phyloP scores from a whole-genome alignment of 192 early-diverging fungal genomes.

The Funneliformis mosseae region DNA sequence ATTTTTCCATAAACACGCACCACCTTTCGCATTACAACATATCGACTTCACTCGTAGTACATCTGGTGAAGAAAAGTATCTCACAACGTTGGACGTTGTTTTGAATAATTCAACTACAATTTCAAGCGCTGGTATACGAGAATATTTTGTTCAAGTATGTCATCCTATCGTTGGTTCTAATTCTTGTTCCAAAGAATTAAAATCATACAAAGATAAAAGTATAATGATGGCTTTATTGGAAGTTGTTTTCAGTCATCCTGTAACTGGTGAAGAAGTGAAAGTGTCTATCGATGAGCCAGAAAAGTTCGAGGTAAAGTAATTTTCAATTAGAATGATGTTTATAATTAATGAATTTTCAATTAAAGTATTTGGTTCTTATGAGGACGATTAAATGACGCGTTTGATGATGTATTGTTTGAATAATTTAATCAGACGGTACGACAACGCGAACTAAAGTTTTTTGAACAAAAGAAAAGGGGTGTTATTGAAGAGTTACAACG shows the following conservation, averaged over 20 bases:
- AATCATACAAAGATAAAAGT: constrained; percentile 11
- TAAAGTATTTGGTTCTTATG: neutral
- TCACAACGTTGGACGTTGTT: constrained; percentile 6
- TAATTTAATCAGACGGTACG: constrained; percentile 3
- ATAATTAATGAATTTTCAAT: neutral
- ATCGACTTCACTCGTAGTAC: neutral
- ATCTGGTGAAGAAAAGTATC: constrained; percentile 13
- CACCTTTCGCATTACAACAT: neutral
- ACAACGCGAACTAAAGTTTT: constrained; percentile 12
- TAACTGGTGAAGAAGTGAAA: neutral
- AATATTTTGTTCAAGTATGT: neutral
- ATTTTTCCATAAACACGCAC: neutral
- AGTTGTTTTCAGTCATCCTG: constrained; percentile 20
- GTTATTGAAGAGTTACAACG: neutral
- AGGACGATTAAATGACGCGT: too few species aligned
- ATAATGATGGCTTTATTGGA: constrained; percentile 26
- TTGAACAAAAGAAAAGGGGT: neutral
- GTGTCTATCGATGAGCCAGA: neutral
- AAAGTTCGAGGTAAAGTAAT: neutral
- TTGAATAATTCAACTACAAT: neutral
- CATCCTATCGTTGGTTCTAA: constrained; percentile 25
- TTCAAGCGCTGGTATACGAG: neutral
- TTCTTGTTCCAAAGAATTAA: constrained; percentile 2
- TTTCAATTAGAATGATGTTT: neutral
- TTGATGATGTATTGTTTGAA: neutral